Percentiles rank a stretch among this genome's conserved stretches.
phyloP scores from a whole-genome alignment of 2,329 filamentous ascomycete genomes.

The Scedosporium boydii region DNA sequence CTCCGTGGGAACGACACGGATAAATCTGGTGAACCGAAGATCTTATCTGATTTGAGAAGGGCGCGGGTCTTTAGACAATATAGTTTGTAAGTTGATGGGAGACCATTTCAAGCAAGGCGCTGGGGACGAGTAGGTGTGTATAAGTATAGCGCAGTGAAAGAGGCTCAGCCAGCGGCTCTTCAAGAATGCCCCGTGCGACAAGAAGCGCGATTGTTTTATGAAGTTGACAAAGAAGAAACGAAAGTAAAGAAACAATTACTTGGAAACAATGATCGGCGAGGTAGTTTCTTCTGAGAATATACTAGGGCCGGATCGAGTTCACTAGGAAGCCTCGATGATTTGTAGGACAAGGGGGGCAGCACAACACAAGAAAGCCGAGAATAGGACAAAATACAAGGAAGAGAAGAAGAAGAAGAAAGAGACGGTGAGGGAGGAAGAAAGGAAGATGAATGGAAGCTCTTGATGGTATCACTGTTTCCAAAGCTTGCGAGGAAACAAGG shows the following conservation, averaged over 20 bases:
- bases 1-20: not conserved
- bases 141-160: not conserved
- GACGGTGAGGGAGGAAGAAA: not conserved
- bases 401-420: not conserved
- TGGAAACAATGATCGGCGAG: conserved; percentile 1
- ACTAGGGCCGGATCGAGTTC: not conserved
- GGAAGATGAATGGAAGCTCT: not conserved
- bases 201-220: not conserved
- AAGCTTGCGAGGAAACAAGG: not conserved
- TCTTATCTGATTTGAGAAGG: not conserved
- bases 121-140: not conserved
- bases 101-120: not conserved
- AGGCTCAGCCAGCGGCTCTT: not conserved
- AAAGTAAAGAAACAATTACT: not conserved
- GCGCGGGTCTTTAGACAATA: not conserved
- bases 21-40: not conserved
- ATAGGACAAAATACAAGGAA: not conserved
- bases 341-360: not conserved
- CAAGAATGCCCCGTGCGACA: not conserved
- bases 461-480: not conserved
- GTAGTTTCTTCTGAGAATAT: not conserved
- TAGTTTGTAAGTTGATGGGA: not conserved
- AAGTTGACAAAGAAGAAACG: not conserved
- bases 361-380: not conserved
- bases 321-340: not conserved